Percentiles rank a stretch among this genome's conserved stretches.
Conservation (phyloP, 2,329 filamentous ascomycete species). For the Ceratocystis alfenasii region DNA sequence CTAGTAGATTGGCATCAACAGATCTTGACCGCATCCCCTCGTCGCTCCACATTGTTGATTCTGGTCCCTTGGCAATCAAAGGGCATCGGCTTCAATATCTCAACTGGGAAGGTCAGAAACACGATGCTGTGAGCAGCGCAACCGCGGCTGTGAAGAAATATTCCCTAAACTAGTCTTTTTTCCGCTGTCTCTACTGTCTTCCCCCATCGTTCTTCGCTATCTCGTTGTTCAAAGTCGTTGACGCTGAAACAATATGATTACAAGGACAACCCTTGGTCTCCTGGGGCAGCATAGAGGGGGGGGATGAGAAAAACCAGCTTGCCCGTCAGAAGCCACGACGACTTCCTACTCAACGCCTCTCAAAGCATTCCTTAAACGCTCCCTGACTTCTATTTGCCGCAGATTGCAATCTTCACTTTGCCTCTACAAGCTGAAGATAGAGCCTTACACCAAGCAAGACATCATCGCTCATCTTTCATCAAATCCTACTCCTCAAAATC, state of each 20-base stretch:
- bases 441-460: background rate
- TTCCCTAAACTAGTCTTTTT: background rate
- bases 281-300: background rate
- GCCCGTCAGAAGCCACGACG: background rate
- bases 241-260: background rate
- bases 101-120: background rate
- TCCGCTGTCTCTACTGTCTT: no score
- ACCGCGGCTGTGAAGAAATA: background rate
- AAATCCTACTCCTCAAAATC: background rate
- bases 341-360: no score
- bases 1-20: no score
- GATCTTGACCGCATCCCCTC: background rate
- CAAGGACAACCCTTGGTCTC: background rate
- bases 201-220: background rate
- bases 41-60: background rate
- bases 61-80: background rate
- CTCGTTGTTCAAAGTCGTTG: background rate
- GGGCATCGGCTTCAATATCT: background rate
- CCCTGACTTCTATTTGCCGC: no score
- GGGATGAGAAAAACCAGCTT: background rate
- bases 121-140: background rate
- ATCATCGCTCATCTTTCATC: background rate
- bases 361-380: no score
- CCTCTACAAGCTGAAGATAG: background rate
- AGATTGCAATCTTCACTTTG: no score